A percentile compares a stretch with the other conserved stretches of the same genome.
These are phyloP conservation scores for Lachnellula suecica DNA, from an alignment of 2,329 filamentous ascomycete genomes.

Conservation along the genomic window DNA sequence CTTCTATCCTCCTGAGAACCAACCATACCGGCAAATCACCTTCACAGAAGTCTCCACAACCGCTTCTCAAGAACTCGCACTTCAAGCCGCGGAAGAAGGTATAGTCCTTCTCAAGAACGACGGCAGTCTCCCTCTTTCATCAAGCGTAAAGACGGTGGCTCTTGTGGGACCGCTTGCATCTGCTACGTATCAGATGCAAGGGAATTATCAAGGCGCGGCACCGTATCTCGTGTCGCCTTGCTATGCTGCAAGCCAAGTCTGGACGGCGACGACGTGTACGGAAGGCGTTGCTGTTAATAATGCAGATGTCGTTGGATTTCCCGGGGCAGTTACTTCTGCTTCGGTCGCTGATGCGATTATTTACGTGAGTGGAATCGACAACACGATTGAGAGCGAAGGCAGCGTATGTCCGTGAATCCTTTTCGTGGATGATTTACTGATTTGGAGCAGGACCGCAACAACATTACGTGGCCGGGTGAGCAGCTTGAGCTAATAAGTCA, in stretches of 20 bases:
- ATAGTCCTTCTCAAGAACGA: conserved; percentile 29
- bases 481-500: conserved; percentile 51
- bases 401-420: neutral
- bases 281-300: conserved; percentile 36
- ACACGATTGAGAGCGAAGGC: conserved; percentile 49
- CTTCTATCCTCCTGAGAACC: conserved; percentile 49
- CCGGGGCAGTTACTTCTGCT: conserved; percentile 38
- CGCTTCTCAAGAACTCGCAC: conserved; percentile 17
- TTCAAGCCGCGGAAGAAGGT: conserved; percentile 23
- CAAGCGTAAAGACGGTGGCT: conserved; percentile 14
- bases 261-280: conserved; percentile 30
- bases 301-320: conserved; percentile 29
- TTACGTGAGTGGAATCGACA: conserved; percentile 56
- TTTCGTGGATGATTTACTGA: neutral
- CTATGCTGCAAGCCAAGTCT: conserved; percentile 44
- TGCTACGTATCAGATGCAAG: conserved; percentile 27
- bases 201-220: conserved; percentile 23
- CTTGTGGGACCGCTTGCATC: conserved; percentile 24
- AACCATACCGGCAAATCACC: conserved; percentile 49
- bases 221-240: conserved; percentile 31
- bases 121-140: conserved; percentile 18
- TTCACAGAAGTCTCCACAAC: conserved; percentile 39
- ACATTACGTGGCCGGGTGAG: conserved; percentile 49
- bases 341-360: conserved; percentile 49
- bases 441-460: conserved; percentile 43